Evolutionary conservation across 225 moss, liverwort and hornwort genomes (phyloP).

Genomic region (Polytrichum commune): DNA sequence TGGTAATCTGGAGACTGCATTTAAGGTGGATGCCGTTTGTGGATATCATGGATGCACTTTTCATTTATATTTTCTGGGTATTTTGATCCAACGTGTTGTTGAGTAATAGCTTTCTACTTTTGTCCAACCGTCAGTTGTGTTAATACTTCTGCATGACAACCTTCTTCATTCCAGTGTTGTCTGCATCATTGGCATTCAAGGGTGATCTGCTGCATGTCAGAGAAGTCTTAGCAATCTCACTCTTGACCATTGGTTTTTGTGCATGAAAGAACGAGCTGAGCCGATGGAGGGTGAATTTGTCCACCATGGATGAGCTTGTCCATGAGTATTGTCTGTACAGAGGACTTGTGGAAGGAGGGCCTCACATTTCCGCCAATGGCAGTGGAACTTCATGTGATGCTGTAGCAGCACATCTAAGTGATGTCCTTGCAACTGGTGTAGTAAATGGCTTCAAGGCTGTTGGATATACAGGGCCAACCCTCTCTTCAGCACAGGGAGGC

Average conservation of each 20-base stretch:
- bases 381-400: constrained; percentile 35
- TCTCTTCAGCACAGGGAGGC: constrained; percentile 25
- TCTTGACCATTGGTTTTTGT: constrained; percentile 20
- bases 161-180: no score
- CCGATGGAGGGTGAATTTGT: constrained; percentile 56
- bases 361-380: constrained; percentile 24
- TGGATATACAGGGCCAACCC: constrained; percentile 28
- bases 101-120: no score
- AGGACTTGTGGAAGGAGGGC: constrained; percentile 62
- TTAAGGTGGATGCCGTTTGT: constrained; percentile 38
- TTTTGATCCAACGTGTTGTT: no score
- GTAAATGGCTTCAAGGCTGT: constrained; percentile 56
- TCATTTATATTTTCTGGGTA: no score
- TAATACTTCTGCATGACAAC: no score
- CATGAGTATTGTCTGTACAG: constrained; percentile 78
- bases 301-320: constrained; percentile 69
- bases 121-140: no score
- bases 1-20: constrained; percentile 63
- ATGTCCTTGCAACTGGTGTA: constrained; percentile 59
- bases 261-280: constrained; percentile 70
- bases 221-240: no score
- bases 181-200: no score
- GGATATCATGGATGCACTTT: no score
- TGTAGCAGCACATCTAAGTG: constrained; percentile 54
- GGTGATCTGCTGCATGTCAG: no score